Base-by-base conservation (phyloP, 768 basidiomycete species). In the Rhizopogon salebrosus region DNA sequence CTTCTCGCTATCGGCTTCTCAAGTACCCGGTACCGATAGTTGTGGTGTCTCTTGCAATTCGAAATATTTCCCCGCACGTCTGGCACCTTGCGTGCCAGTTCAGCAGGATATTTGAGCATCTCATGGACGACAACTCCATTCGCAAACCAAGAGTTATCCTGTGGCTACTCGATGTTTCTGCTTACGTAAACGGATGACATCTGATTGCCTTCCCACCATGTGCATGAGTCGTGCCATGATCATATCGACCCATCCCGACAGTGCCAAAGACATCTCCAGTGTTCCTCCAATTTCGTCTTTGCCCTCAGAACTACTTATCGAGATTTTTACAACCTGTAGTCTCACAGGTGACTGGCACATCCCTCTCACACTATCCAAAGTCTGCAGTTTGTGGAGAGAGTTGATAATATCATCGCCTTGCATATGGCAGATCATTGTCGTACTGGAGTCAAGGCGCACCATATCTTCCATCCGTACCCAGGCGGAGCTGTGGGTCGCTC, bases 231-330 rank as follows among this genome's bases (percentile, higher is more conserved):
- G 11, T 27, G 29, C 43, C 45, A 46, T 46, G 45, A 34, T 23
- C 31, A 22, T 46, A 31, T 37, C 24, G 50, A 26, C 46, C 5
- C 24, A 10, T 26, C n/a, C 14, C n/a, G n/a, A n/a, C n/a, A n/a
- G n/a, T 3, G 40, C 16, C 36, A 22, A 35, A 8, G 40, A 52
- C 43, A 3, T 20, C 6, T 6, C 13, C 22, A 35, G 20, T 34
- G 9, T 22, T 22, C 14, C 31, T 46, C 24, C 49, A 22, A 66
- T 76, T 16, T 49, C 58, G 8, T 51, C 49, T 29, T 69, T 88
- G 14, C 87, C 87, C 0, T 68, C 77, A 10, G 87, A 89, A 53
- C 64, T 89, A 11, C 74, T 88, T 24, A 72, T 80, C 56, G 79
- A 85, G 52, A 79, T 86, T 41, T 88, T 89, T 65, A 64, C 58